phyloP scores from a whole-genome alignment of 768 basidiomycete species.

The Pholiota conissans region DNA sequence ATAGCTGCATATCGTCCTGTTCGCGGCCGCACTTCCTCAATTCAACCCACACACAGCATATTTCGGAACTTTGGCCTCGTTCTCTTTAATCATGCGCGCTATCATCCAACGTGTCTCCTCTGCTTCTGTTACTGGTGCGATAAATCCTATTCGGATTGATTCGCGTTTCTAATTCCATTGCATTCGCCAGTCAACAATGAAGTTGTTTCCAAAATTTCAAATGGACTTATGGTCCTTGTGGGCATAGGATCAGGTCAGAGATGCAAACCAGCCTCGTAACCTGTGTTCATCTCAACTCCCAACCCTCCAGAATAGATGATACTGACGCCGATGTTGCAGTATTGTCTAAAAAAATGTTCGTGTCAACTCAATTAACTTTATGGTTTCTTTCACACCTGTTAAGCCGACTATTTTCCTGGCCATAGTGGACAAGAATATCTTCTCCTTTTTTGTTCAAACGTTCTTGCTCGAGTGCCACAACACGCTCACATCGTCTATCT shows the following conservation, averaged over 20 bases:
- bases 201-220: slow-evolving; percentile 78
- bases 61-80: background rate
- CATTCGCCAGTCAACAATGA: slow-evolving; percentile 66
- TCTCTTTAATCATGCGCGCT: slow-evolving; percentile 62
- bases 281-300: slow-evolving; percentile 9
- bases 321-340: slow-evolving; percentile 67
- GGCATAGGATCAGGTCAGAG: slow-evolving; percentile 79
- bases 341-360: slow-evolving; percentile 84
- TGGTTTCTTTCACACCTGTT: slow-evolving; percentile 15
- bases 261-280: background rate
- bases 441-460: slow-evolving; percentile 5
- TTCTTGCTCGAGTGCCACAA: slow-evolving; percentile 1
- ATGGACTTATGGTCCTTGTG: slow-evolving; percentile 87
- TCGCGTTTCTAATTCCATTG: background rate
- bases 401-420: slow-evolving; percentile 12
- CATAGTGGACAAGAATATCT: background rate
- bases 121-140: slow-evolving; percentile 80
- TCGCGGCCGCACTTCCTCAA: background rate
- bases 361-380: slow-evolving; percentile 18
- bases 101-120: slow-evolving; percentile 81
- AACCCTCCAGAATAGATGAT: slow-evolving; percentile 62
- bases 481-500: slow-evolving; percentile 8
- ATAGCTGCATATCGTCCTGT: background rate
- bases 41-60: background rate
- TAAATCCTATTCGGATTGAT: background rate